Conservation (phyloP, 495 filamentous ascomycete species). For the Pseudoneurospora amorphoporcata region DNA sequence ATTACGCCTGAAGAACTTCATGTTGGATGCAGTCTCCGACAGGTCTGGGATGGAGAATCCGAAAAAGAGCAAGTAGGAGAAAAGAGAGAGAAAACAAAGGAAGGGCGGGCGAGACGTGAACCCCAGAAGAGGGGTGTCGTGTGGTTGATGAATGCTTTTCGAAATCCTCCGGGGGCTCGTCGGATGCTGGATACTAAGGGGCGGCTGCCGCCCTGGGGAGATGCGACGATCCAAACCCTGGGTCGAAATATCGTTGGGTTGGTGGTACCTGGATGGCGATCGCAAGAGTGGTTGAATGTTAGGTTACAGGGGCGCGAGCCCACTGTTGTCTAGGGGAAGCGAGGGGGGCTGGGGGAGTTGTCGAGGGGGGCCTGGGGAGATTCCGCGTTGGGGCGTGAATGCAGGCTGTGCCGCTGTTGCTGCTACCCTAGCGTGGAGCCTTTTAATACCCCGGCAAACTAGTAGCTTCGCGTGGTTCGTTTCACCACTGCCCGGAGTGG, state of each 20-base stretch:
- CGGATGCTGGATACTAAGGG: not conserved
- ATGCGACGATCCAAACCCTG: not conserved
- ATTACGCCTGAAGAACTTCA: conserved; percentile 33
- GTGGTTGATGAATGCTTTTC: not conserved
- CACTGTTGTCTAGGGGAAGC: not conserved
- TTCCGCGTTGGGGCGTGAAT: not conserved
- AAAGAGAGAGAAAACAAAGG: conserved; percentile 1
- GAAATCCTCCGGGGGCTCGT: not conserved
- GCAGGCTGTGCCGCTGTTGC: not conserved
- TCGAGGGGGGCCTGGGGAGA: not conserved
- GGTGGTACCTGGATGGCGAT: not conserved
- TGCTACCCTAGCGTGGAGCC: not conserved
- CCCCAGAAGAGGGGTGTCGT: not conserved
- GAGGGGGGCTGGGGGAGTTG: not conserved
- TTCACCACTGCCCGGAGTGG: not conserved
- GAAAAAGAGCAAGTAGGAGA: not conserved
- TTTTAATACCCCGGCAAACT: not conserved
- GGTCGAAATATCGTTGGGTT: not conserved
- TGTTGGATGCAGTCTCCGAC: conserved; percentile 7
- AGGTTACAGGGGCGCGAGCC: not conserved
- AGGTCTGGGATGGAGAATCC: not conserved
- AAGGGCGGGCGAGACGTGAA: conserved; percentile 1
- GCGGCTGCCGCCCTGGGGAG: not conserved
- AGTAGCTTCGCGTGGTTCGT: not conserved
- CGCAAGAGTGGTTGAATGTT: not conserved